These are phyloP conservation scores for Flaveria brownii DNA, from an alignment of 129 eudicot genomes.

Conservation along the genomic window DNA sequence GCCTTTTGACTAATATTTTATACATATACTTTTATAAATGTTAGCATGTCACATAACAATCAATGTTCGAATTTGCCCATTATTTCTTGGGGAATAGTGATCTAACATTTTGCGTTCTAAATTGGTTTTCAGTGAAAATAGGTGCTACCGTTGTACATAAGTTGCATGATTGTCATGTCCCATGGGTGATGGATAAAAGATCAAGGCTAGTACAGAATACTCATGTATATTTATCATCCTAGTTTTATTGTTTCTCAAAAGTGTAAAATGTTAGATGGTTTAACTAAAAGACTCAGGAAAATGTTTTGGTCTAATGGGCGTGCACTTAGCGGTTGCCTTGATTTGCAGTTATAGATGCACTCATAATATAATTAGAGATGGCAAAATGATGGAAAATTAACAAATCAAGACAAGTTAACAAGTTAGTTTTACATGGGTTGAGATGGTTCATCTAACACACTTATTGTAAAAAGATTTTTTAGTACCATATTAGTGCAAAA, in stretches of 20 bases:
- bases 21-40: too few relatives aligned
- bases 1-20: neutral
- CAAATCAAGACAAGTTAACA: neutral
- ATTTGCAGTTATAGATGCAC: neutral
- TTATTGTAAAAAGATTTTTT: too few relatives aligned
- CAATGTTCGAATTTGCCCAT: neutral
- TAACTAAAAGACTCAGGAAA: neutral
- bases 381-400: neutral
- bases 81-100: neutral
- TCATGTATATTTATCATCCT: constrained; percentile 13
- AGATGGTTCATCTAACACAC: neutral
- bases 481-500: too few relatives aligned
- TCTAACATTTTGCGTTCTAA: constrained; percentile 3
- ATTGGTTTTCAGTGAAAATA: constrained; percentile 21
- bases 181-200: neutral
- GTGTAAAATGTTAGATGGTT: constrained; percentile 19
- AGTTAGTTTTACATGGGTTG: neutral
- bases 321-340: neutral
- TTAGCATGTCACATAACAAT: neutral
- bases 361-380: neutral
- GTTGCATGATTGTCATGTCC: constrained; percentile 12
- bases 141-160: constrained; percentile 28
- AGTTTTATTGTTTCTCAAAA: neutral
- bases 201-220: constrained; percentile 17
- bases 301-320: neutral